Conservation (phyloP, 495 filamentous ascomycete species). For the Tetracladium marchalianum region DNA sequence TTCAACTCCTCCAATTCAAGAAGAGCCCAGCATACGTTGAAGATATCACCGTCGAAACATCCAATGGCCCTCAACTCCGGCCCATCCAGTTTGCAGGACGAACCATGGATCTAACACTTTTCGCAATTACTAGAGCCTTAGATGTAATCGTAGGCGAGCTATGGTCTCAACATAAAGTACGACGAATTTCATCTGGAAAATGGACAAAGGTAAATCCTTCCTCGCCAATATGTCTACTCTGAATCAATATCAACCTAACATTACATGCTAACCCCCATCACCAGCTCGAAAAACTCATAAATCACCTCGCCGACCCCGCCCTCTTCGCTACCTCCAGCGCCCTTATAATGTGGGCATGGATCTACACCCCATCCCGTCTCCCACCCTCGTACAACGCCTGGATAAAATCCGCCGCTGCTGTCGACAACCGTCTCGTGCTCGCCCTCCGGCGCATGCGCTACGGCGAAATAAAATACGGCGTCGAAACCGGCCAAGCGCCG, state of each 20-base stretch:
- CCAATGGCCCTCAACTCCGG: conserved; percentile 17
- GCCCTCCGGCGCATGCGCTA: conserved; percentile 57
- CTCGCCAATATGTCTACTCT: not conserved
- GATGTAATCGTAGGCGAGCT: conserved; percentile 59
- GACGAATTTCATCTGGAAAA: conserved; percentile 25
- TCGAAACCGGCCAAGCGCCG: conserved; percentile 63
- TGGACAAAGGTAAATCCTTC: conserved; percentile 34
- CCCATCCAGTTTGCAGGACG: conserved; percentile 51
- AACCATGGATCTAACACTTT: conserved; percentile 80
- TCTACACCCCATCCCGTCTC: conserved; percentile 61
- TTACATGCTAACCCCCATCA: not conserved
- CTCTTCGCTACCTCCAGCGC: conserved; percentile 68
- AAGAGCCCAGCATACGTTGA: conserved; percentile 32
- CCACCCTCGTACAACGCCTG: conserved; percentile 75
- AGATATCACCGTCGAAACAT: conserved; percentile 12
- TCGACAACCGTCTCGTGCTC: conserved; percentile 70
- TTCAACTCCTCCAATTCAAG: conserved; percentile 36
- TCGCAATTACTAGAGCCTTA: conserved; percentile 63
- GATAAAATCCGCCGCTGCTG: conserved; percentile 69
- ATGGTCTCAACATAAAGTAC: conserved; percentile 44
- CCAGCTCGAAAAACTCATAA: conserved; percentile 37
- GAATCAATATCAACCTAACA: not conserved
- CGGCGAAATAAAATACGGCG: conserved; percentile 62
- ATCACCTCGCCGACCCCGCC: conserved; percentile 51
- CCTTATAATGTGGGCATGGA: conserved; percentile 85